These are phyloP conservation scores for Botrytis porri DNA, from an alignment of 2,329 filamentous ascomycete species.

Conservation along the genomic window DNA sequence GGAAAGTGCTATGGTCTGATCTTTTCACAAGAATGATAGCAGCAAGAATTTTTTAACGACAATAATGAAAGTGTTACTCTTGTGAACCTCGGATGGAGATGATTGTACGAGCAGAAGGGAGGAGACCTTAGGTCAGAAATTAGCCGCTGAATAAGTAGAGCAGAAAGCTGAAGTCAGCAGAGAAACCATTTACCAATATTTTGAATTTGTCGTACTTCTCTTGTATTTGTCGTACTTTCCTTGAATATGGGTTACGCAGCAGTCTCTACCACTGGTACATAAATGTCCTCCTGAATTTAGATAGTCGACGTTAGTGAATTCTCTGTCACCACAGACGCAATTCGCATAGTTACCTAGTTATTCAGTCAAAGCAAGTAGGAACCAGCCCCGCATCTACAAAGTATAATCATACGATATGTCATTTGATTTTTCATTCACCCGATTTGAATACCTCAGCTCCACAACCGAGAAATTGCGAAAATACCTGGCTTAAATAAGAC, in stretches of 20 bases:
- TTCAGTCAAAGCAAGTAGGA: background rate
- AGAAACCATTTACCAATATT: too few relatives aligned
- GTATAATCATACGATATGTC: too few relatives aligned
- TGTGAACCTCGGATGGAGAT: too few relatives aligned
- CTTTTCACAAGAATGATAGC: rapidly evolving
- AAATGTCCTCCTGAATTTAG: background rate
- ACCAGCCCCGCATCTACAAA: background rate
- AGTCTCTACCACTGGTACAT: background rate
- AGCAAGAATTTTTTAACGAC: too few relatives aligned
- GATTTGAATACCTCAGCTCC: background rate
- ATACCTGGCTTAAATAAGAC: background rate
- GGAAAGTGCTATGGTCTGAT: background rate
- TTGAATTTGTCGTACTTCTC: background rate
- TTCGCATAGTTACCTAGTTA: background rate
- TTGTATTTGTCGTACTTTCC: background rate
- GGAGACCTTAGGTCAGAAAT: rapidly evolving
- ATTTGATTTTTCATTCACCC: background rate
- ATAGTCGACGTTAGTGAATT: background rate
- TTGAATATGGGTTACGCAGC: background rate
- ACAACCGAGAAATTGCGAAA: rapidly evolving
- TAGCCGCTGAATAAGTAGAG: too few relatives aligned
- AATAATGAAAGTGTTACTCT: background rate
- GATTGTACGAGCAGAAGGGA: too few relatives aligned
- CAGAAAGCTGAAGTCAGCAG: background rate
- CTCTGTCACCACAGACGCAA: background rate